Conservation (phyloP, 176 grass and related monocot species). For the Bromus sterilis region DNA sequence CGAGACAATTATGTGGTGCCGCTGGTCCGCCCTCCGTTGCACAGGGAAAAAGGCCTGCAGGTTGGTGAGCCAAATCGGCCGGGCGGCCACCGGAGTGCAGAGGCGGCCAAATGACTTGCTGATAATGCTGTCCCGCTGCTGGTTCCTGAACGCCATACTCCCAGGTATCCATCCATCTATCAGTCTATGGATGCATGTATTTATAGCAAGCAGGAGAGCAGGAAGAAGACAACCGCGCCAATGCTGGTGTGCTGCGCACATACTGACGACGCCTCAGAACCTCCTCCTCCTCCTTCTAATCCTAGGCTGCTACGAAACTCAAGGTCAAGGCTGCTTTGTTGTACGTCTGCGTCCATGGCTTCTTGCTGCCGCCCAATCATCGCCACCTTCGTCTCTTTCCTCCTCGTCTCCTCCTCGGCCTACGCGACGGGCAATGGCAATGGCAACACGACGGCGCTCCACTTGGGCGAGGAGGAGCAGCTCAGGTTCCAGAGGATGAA, state of each 20-base stretch:
- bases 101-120: not conserved
- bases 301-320: slow-evolving; percentile 15
- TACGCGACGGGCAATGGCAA: not conserved
- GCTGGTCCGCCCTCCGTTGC: slow-evolving; percentile 20
- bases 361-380: slow-evolving; percentile 14
- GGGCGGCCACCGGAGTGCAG: not conserved
- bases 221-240: slow-evolving; percentile 21
- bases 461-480: slow-evolving; percentile 3
- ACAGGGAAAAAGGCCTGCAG: not conserved
- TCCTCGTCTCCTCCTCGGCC: not conserved
- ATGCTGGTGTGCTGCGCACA: not conserved
- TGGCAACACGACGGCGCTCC: slow-evolving; percentile 13
- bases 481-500: slow-evolving; percentile 24
- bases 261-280: slow-evolving; percentile 3
- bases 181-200: not conserved
- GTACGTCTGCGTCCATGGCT: not conserved
- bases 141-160: not conserved
- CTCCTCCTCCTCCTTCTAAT: not conserved
- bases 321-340: not conserved
- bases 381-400: slow-evolving; percentile 17
- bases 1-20: slow-evolving; percentile 17
- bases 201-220: slow-evolving; percentile 10
- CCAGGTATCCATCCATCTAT: not conserved
- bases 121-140: not conserved
- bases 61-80: slow-evolving; percentile 1